Evolutionary conservation across 495 filamentous ascomycete genomes (phyloP).

Genomic region (Filosporella fistucella): DNA sequence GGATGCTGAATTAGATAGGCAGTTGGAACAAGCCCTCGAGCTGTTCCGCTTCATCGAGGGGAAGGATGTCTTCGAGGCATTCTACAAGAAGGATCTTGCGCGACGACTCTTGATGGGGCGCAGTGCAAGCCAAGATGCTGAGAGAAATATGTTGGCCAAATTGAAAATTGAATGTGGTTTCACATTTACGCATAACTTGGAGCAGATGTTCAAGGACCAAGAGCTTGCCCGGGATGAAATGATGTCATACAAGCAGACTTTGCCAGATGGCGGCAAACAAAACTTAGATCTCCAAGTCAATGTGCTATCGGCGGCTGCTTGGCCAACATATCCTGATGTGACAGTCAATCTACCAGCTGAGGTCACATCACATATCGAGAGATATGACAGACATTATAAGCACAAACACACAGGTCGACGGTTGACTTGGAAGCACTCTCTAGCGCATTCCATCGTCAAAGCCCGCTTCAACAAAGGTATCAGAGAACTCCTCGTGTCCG

Average conservation of each 20-base stretch:
- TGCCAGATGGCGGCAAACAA: conserved; percentile 40
- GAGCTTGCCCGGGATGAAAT: conserved; percentile 56
- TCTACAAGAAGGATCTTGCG: conserved; percentile 97
- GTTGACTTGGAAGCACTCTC: conserved; percentile 85
- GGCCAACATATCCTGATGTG: conserved; percentile 87
- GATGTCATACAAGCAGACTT: conserved; percentile 21
- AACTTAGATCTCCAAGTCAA: conserved; percentile 67
- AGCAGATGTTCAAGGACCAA: conserved; percentile 99
- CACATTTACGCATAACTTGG: conserved; percentile 91
- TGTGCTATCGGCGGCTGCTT: conserved; percentile 80
- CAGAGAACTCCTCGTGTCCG: conserved; percentile 83
- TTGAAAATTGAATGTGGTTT: conserved; percentile 92
- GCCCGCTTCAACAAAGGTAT: conserved; percentile 71
- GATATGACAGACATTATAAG: conserved; percentile 79
- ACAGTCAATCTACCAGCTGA: conserved; percentile 66
- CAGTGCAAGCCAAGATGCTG: conserved; percentile 90
- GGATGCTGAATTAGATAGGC: conserved; percentile 81
- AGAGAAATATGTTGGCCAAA: conserved; percentile 88
- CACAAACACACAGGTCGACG: conserved; percentile 81
- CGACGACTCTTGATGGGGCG: conserved; percentile 82
- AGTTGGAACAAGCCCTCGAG: conserved; percentile 86
- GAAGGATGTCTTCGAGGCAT: conserved; percentile 96
- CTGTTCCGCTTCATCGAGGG: conserved; percentile 96
- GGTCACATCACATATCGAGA: conserved; percentile 60
- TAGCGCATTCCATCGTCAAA: conserved; percentile 80